Base-by-base conservation (phyloP, 2,329 filamentous ascomycete species). In the Colletotrichum liriopes region DNA sequence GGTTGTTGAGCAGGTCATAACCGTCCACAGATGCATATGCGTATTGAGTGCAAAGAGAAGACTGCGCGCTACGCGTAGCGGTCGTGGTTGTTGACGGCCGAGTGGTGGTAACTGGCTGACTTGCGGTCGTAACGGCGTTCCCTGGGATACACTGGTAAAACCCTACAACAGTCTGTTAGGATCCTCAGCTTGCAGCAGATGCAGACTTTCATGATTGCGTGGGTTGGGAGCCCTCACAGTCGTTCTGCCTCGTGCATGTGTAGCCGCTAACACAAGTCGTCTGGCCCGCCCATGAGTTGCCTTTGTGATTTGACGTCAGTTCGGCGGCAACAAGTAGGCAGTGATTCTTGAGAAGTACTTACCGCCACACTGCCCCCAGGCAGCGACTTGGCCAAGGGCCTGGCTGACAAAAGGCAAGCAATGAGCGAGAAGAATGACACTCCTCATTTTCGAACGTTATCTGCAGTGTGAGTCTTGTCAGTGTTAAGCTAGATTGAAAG, bases 1-100 rank as follows among this genome's bases (percentile, higher is more conserved):
- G 80, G 74, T 85, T 82, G 75, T 85, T 85, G 76, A 84, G 71
- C 18, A 79, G 39, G 35, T 78, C 74, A 63, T 79, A 79, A 11
- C 77, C 77, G 61, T 76, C 73, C 56, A 74, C 76, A 16, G 76
- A 76, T 73, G 77, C 76, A 74, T 78, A 80, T 63, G 59, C 76
- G 62, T 78, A 80, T 66, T 75, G 76, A 1, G 69, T 73, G 71
- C 79, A 79, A n/a, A 79, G 75, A 52, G 64, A 55, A 14, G 61
- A 26, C 49, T 41, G 62, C 18, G 62, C 43, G 8, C 51, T 20
- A 8, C 11, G 23, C 29, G 51, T 26, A 26, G 23, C 16, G 26
- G 52, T 29, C 11, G 52, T 65, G n/a, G 35, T 56, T 7, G 62
- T 65, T 7, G 47, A 37, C 5, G 62, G 32, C 8, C 16, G 61